Evolutionary conservation across 1,284 basidiomycete species (phyloP), one percentile per base, ranked within the genome.

Genomic region (Ceratobasidium sp.): DNA sequence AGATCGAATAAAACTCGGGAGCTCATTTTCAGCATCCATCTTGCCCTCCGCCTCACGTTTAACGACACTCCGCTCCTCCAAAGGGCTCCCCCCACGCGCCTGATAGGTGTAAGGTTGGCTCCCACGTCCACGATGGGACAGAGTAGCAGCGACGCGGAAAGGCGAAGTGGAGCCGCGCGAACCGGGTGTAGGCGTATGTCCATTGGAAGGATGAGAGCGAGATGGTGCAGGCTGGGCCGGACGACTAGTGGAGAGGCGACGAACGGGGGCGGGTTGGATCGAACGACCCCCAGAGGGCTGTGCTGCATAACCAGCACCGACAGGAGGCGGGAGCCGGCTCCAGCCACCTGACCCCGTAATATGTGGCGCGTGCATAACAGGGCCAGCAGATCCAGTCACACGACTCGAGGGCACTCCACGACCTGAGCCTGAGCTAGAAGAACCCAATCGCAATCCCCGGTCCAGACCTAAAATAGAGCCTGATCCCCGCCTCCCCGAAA

Each of bases 131-230:
- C 65, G 50, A 17, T 41, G 15, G n/a, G 66, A 44, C n/a, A 69
- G 33, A 5, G 53, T 19, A 24, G 66, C 48, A 22, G 66, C 53
- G 29, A 69, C 53, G 14, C 66, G 48, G 47, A 69, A 69, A 4
- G 66, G 66, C n/a, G 66, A 69, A 17, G 53, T 69, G 15, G 66
- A 56, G 36, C 66, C 66, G 15, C 51, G 48, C 27, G 29, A 45
- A 7, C 44, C 27, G 22, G 57, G 19, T 3, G 17, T 36, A 29
- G 36, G 33, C 36, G 36, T 41, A 11, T 41, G 36, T 41, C 36
- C 36, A 11, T 41, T 41, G n/a, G n/a, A n/a, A n/a, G n/a, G n/a
- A 41, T 41, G 36, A 4, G 36, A 41, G 11, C 36, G 36, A 11
- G 36, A 4, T 5, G 19, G 29, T 6, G 27, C 5, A 29, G 54